phyloP scores from a whole-genome alignment of 192 early-diverging fungal genomes.

The Rhizophagus clarus region DNA sequence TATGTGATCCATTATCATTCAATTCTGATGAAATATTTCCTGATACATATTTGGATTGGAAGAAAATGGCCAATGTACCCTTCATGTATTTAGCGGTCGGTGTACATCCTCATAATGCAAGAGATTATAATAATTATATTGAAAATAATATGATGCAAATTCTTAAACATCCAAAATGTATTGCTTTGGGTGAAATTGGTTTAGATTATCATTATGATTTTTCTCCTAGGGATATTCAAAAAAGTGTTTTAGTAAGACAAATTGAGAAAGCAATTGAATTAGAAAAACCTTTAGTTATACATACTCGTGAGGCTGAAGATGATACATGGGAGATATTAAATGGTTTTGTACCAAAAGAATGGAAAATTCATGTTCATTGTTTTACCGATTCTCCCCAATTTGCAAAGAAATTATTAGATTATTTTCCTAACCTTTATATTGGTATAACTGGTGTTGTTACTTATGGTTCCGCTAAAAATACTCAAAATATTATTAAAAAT shows the following conservation, averaged over 20 bases:
- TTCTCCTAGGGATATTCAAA: conserved; percentile 26
- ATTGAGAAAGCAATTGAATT: conserved; percentile 19
- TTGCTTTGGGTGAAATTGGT: conserved; percentile 29
- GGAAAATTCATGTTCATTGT: conserved; percentile 34
- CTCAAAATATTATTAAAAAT: conserved; percentile 5
- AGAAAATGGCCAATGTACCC: conserved; percentile 1
- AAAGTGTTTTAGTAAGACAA: conserved; percentile 6
- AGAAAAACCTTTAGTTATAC: conserved; percentile 26
- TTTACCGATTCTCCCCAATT: conserved; percentile 30
- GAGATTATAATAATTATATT: conserved; percentile 29
- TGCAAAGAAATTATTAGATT: conserved; percentile 15
- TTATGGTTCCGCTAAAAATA: conserved; percentile 29
- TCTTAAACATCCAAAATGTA: conserved; percentile 22
- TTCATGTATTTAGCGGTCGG: conserved; percentile 28
- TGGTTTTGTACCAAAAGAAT: conserved; percentile 17
- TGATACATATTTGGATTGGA: conserved; percentile 25
- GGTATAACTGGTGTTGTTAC: conserved; percentile 33
- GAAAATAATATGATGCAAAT: conserved; percentile 11
- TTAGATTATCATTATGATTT: conserved; percentile 34
- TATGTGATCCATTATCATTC: conserved; percentile 27
- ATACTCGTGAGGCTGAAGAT: conserved; percentile 33
- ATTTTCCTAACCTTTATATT: conserved; percentile 32
- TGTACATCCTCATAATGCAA: conserved; percentile 31
- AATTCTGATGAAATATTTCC: conserved; percentile 24
- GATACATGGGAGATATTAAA: conserved; percentile 28